Evolutionary conservation across 169 alveolate genomes (phyloP).

Genomic region (Plasmodium knowlesi): DNA sequence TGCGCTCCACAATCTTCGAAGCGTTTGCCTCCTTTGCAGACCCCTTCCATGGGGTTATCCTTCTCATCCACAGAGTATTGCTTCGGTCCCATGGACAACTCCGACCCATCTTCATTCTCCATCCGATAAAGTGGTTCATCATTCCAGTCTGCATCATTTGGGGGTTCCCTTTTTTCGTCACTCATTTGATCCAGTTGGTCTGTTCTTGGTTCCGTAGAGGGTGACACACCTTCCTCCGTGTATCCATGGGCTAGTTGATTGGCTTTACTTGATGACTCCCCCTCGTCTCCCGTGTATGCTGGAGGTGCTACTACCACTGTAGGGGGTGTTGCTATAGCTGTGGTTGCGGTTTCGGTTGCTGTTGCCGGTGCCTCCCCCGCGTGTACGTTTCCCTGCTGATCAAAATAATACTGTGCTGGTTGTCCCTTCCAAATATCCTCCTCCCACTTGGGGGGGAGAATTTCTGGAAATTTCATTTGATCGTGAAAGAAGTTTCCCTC

Average conservation of each 20-base stretch:
- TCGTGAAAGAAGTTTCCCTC: background rate
- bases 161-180: background rate
- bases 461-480: background rate
- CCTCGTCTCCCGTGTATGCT: no score
- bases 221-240: background rate
- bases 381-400: background rate
- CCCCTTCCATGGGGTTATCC: background rate
- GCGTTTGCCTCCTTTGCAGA: background rate
- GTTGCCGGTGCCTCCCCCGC: background rate
- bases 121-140: background rate
- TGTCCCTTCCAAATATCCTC: background rate
- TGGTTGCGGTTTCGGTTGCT: no score
- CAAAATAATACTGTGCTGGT: background rate
- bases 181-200: background rate
- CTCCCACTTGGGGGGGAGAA: background rate
- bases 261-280: background rate
- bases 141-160: background rate
- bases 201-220: background rate
- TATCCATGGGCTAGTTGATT: background rate
- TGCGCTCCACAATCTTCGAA: no score
- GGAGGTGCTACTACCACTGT: no score
- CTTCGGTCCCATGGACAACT: background rate
- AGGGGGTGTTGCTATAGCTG: background rate
- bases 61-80: no score
- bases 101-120: background rate